A percentile compares a stretch with the other conserved stretches of the same genome.
phyloP scores from a whole-genome alignment of 2,329 filamentous ascomycete genomes.

The Leptographium wingfieldii region DNA sequence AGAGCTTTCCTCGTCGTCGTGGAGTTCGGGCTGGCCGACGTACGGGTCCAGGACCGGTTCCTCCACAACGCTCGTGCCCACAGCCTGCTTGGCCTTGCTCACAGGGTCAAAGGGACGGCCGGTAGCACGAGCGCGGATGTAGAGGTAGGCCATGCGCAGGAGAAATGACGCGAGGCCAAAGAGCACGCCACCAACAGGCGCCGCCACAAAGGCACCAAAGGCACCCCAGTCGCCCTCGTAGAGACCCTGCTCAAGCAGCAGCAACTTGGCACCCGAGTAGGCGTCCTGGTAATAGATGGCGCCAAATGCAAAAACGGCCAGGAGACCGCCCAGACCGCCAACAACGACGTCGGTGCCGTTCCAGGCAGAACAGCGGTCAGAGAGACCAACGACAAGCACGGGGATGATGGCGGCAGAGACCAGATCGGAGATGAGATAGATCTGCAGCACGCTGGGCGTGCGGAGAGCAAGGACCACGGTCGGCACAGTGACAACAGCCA shows the following conservation, averaged over 20 bases:
- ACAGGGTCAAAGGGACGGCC: conserved; percentile 54
- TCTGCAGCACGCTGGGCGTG: conserved; percentile 62
- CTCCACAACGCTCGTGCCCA: neutral
- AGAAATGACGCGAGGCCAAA: conserved; percentile 55
- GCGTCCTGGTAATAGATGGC: conserved; percentile 63
- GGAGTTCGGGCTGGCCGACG: neutral
- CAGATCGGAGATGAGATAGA: conserved; percentile 72
- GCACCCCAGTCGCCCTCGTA: conserved; percentile 70
- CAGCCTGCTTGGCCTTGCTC: conserved; percentile 27
- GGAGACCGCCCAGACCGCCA: conserved; percentile 63
- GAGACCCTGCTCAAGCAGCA: conserved; percentile 60
- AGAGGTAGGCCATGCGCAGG: conserved; percentile 48
- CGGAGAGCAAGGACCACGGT: conserved; percentile 62
- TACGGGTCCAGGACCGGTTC: neutral
- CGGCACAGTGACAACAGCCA: conserved; percentile 63
- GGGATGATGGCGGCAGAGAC: conserved; percentile 67
- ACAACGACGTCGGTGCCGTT: conserved; percentile 69
- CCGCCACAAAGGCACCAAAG: conserved; percentile 73
- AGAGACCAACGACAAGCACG: conserved; percentile 60
- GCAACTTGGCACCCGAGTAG: conserved; percentile 48
- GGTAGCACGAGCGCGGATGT: conserved; percentile 39
- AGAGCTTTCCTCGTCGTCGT: neutral
- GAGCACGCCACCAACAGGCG: conserved; percentile 61
- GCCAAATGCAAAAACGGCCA: conserved; percentile 73
- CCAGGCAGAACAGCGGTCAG: conserved; percentile 56